These are phyloP conservation scores for Andrographis paniculata DNA, from an alignment of 305 asterid genomes.

Conservation along the genomic window DNA sequence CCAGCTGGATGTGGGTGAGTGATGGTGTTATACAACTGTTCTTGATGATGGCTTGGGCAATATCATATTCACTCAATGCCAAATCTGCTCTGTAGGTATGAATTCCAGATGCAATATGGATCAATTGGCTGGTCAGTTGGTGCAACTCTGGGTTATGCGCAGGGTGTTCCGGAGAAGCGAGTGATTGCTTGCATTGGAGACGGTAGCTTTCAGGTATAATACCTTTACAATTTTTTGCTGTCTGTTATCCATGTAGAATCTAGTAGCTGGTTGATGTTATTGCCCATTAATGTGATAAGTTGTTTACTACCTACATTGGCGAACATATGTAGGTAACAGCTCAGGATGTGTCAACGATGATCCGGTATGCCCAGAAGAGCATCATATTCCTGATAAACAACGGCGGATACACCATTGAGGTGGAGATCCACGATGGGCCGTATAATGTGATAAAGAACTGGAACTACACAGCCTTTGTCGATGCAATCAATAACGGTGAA, in stretches of 20 bases:
- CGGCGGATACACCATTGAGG: conserved; percentile 59
- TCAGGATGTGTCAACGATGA: conserved; percentile 59
- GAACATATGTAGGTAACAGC: conserved; percentile 47
- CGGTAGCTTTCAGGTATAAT: conserved; percentile 56
- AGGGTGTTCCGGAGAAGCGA: conserved; percentile 38
- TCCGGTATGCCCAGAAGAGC: conserved; percentile 39
- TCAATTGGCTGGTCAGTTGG: conserved; percentile 58
- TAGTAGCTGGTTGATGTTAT: background rate
- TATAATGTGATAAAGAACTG: conserved; percentile 70
- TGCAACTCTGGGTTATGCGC: conserved; percentile 62
- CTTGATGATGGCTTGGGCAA: too few relatives aligned
- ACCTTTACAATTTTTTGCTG: too few relatives aligned
- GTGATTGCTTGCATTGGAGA: conserved; percentile 57
- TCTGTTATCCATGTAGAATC: too few relatives aligned
- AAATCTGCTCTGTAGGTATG: conserved; percentile 32
- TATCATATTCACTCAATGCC: background rate
- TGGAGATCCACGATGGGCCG: conserved; percentile 69
- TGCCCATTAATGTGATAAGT: background rate
- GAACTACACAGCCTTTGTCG: conserved; percentile 54
- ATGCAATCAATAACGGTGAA: conserved; percentile 57
- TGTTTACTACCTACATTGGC: too few relatives aligned
- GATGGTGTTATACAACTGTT: background rate
- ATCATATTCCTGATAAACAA: conserved; percentile 64
- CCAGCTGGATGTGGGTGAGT: conserved; percentile 59
- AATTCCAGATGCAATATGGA: conserved; percentile 62